Conservation (phyloP, 352 stramenopile genomes). For the Thalassiosira delicatula region DNA sequence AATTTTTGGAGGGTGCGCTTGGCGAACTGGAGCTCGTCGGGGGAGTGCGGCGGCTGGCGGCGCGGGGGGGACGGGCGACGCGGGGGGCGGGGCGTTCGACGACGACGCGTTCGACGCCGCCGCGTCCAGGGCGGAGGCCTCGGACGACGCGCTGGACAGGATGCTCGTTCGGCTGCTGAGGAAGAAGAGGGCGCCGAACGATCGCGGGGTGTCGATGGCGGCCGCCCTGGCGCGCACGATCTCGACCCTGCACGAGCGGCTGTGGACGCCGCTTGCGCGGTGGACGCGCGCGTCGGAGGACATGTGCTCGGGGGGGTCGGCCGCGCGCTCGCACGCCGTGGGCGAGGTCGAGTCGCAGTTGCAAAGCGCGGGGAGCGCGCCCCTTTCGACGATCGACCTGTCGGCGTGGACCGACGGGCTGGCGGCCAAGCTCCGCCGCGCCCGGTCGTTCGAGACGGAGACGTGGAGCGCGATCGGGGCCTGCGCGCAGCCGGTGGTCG, state of each 20-base stretch:
- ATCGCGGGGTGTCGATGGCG: slow-evolving; percentile 32
- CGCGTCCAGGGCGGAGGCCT: slow-evolving; percentile 34
- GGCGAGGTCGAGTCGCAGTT: slow-evolving; percentile 65
- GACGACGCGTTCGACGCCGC: slow-evolving; percentile 32
- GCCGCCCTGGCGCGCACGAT: slow-evolving; percentile 36
- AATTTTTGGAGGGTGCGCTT: slow-evolving; percentile 32
- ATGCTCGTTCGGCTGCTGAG: slow-evolving; percentile 35
- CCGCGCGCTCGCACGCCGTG: slow-evolving; percentile 55
- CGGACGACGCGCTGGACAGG: slow-evolving; percentile 33
- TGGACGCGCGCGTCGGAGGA: slow-evolving; percentile 55
- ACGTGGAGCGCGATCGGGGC: slow-evolving; percentile 60
- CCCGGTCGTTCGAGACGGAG: slow-evolving; percentile 61
- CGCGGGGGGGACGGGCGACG: no score
- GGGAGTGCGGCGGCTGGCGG: slow-evolving; percentile 14
- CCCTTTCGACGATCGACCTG: slow-evolving; percentile 61
- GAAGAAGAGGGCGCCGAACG: slow-evolving; percentile 8
- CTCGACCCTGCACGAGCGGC: slow-evolving; percentile 28
- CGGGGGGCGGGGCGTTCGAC: slow-evolving; percentile 11
- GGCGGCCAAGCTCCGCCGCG: slow-evolving; percentile 56
- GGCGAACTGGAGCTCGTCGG: slow-evolving; percentile 29
- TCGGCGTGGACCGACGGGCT: slow-evolving; percentile 51
- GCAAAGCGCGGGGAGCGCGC: slow-evolving; percentile 24
- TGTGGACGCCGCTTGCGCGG: slow-evolving; percentile 42
- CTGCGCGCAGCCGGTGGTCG: slow-evolving; percentile 48
- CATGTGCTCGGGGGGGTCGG: slow-evolving; percentile 39